Evolutionary conservation across 2,329 filamentous ascomycete species (phyloP), one percentile per base, ranked within the genome.

Genomic region (Pseudomassariella vexata): DNA sequence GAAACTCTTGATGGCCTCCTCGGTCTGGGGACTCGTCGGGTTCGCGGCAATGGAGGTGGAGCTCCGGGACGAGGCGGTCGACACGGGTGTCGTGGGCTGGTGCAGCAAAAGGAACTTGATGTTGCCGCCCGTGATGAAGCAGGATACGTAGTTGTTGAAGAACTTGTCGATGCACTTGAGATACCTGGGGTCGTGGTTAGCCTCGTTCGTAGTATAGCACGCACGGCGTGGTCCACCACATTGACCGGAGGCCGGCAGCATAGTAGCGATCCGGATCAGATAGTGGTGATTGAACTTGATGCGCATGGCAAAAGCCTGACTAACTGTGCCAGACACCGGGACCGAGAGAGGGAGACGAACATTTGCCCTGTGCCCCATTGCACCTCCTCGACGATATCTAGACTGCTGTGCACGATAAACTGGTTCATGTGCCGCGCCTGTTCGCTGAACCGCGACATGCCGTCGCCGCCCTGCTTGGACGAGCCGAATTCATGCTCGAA

Each of bases 401-500:
- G 69, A 45, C 85, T 85, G 47, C 86, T 89, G 65, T 98, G 90
- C 19, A 95, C 79, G 55, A 96, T 87, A 66, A 98, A 96, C 60
- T 95, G 92, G 65, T 95, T 95, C 71, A 95, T 83, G 59, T 94
- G 86, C 42, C 86, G 80, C 34, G 90, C 84, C 52, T 94, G 82
- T 44, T 94, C 85, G 37, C 76, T 78, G 69, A 95, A 96, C 53
- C 85, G 84, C 39, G 90, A 76, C 56, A 88, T 72, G 48, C 92
- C 92, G 68, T 96, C 92, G 56, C 90, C 90, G 63, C 90, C 89
- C 49, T 88, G 83, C 62, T 95, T 95, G 24, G 87, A 94, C 23
- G 90, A 95, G 50, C 92, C 92, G 58, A 98, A 98, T 56, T 95
- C 89, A 62, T 94, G 79, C 65, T 94, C 90, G 66, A 96, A 98